A percentile compares a stretch with the other conserved stretches of the same genome.
Conservation (phyloP, 176 grass and related monocot species). For the Raddia distichophylla region DNA sequence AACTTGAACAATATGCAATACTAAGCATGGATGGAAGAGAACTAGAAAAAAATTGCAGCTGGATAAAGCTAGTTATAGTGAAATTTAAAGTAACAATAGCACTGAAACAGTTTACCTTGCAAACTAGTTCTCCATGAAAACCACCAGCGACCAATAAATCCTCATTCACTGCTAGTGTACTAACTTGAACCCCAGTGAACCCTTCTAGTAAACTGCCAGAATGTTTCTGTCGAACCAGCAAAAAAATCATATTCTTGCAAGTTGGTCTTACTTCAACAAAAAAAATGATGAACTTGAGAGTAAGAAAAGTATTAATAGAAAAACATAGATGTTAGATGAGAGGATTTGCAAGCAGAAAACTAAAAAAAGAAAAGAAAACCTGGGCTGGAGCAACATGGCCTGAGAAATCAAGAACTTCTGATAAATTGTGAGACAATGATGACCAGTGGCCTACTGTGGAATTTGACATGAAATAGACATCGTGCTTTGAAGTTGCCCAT, state of each 20-base stretch:
- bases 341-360: slow-evolving; percentile 7
- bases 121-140: slow-evolving; percentile 92
- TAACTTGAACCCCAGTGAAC: slow-evolving; percentile 80
- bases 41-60: neutral
- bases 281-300: neutral
- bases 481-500: slow-evolving; percentile 95
- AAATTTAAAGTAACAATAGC: slow-evolving; percentile 4
- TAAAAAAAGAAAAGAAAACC: slow-evolving; percentile 53
- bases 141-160: slow-evolving; percentile 83
- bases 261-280: slow-evolving; percentile 22
- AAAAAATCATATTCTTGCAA: slow-evolving; percentile 5
- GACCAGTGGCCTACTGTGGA: slow-evolving; percentile 86
- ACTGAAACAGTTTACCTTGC: slow-evolving; percentile 61
- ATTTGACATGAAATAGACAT: slow-evolving; percentile 93
- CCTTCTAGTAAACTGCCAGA: slow-evolving; percentile 76
- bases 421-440: slow-evolving; percentile 56
- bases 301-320: slow-evolving; percentile 3
- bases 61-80: neutral
- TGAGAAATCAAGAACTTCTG: slow-evolving; percentile 73
- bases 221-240: slow-evolving; percentile 65
- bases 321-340: slow-evolving; percentile 27
- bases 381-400: slow-evolving; percentile 78
- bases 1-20: slow-evolving; percentile 1
- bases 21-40: neutral
- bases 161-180: slow-evolving; percentile 87